Percentiles rank a stretch among this genome's conserved stretches.
Conservation (phyloP, 2,329 filamentous ascomycete species). For the Diaporthe sp. region DNA sequence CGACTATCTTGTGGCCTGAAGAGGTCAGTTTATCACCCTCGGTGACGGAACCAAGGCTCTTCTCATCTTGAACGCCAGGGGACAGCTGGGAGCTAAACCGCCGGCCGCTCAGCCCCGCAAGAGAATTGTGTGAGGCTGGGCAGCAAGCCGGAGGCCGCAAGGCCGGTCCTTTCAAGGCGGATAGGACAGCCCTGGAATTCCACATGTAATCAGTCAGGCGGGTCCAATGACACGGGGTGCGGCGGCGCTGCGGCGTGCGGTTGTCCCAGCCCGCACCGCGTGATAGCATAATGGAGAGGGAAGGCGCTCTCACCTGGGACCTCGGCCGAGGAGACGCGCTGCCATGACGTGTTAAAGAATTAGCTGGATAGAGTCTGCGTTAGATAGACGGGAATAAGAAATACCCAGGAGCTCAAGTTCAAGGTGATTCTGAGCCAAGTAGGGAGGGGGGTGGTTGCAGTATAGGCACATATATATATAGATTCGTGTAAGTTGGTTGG, state of each 20-base stretch:
- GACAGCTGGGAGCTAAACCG: conserved; percentile 27
- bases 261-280: background rate
- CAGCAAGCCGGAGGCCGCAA: background rate
- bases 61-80: background rate
- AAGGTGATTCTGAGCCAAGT: background rate
- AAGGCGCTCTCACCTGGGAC: conserved; percentile 27
- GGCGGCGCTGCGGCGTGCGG: background rate
- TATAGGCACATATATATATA: no score
- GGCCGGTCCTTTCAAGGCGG: background rate
- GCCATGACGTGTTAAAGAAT: background rate
- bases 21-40: background rate
- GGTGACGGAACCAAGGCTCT: background rate
- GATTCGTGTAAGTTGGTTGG: conserved; percentile 7
- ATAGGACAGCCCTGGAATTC: conserved; percentile 1
- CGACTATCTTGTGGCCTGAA: background rate
- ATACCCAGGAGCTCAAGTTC: background rate
- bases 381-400: background rate
- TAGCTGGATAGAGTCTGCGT: background rate
- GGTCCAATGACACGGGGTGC: background rate
- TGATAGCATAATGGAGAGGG: background rate
- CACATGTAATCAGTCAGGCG: background rate
- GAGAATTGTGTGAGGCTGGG: background rate
- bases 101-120: background rate
- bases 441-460: no score
- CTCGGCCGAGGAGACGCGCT: conserved; percentile 14